Evolutionary conservation across 2,329 filamentous ascomycete genomes (phyloP).

Genomic region (Paecilomyces niveus): DNA sequence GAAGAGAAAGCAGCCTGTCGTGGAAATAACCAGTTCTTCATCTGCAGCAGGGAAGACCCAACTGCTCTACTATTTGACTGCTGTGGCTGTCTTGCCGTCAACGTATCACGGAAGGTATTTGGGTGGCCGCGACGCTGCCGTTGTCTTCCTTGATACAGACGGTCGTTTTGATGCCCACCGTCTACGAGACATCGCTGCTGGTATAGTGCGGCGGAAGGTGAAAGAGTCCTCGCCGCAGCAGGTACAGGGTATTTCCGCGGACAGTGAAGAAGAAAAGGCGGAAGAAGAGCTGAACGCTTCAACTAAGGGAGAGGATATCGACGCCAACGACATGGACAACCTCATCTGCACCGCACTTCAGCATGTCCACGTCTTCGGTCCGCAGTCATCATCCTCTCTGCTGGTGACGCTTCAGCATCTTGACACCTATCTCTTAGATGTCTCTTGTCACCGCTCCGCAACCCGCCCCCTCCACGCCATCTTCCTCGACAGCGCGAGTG

Average conservation of each 20-base stretch:
- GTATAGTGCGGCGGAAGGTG: constrained; percentile 16
- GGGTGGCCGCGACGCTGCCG: constrained; percentile 41
- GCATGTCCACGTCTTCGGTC: constrained; percentile 54
- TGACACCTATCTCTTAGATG: constrained; percentile 43
- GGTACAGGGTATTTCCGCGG: too few relatives aligned
- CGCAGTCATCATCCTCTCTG: constrained; percentile 44
- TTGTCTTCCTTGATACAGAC: constrained; percentile 52
- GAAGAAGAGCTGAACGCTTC: background rate
- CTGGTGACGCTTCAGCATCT: constrained; percentile 44
- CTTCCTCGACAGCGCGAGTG: constrained; percentile 48
- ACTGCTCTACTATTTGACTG: constrained; percentile 50
- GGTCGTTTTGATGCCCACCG: constrained; percentile 46
- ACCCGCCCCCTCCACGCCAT: constrained; percentile 43
- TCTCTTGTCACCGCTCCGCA: constrained; percentile 38
- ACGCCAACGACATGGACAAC: constrained; percentile 14
- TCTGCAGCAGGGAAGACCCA: constrained; percentile 52
- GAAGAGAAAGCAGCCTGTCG: constrained; percentile 24
- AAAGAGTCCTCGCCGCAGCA: constrained; percentile 1
- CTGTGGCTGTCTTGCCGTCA: constrained; percentile 44
- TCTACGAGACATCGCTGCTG: constrained; percentile 28
- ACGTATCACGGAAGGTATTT: constrained; percentile 22
- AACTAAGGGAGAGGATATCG: constrained; percentile 6
- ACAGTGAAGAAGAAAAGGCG: background rate
- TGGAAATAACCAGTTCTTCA: constrained; percentile 49
- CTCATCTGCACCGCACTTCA: constrained; percentile 35